Percentiles rank a stretch among this genome's conserved stretches.
Conservation (phyloP, 208 protist genomes). For the Acanthamoeba polyphaga region DNA sequence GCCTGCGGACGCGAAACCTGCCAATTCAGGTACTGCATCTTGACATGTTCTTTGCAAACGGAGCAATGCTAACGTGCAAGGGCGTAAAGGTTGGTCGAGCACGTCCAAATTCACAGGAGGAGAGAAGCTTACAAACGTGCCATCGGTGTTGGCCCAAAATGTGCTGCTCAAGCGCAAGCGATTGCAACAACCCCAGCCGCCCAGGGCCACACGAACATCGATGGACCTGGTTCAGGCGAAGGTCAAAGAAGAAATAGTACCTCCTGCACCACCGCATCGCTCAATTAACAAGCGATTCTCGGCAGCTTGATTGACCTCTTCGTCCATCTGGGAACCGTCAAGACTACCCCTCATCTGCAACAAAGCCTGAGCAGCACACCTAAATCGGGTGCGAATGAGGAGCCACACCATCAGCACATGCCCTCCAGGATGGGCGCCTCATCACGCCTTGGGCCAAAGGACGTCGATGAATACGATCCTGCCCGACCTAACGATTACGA, state of each 20-base stretch:
- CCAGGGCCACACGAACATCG: background rate
- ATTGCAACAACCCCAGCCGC: slow-evolving; percentile 11
- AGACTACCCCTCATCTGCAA: background rate
- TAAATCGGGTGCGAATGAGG: background rate
- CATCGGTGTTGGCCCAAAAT: background rate
- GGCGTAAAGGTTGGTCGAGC: background rate
- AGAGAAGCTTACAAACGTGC: background rate
- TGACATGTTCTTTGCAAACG: no score
- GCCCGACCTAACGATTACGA: slow-evolving; percentile 12
- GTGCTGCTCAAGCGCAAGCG: slow-evolving; percentile 47
- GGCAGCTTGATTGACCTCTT: background rate
- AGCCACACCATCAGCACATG: background rate
- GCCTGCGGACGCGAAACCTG: background rate
- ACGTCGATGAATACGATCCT: background rate
- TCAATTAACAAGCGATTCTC: background rate
- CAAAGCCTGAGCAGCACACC: background rate
- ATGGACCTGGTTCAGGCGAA: background rate
- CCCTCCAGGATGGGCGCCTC: background rate
- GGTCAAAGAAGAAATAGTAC: background rate
- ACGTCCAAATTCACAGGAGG: background rate
- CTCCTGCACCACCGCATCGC: background rate
- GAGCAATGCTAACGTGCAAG: background rate
- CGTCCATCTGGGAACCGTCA: background rate
- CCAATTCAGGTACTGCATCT: background rate
- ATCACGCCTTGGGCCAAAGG: background rate